Evolutionary conservation across 306 rosid species (phyloP).

Genomic region (Boehmeria nivea): DNA sequence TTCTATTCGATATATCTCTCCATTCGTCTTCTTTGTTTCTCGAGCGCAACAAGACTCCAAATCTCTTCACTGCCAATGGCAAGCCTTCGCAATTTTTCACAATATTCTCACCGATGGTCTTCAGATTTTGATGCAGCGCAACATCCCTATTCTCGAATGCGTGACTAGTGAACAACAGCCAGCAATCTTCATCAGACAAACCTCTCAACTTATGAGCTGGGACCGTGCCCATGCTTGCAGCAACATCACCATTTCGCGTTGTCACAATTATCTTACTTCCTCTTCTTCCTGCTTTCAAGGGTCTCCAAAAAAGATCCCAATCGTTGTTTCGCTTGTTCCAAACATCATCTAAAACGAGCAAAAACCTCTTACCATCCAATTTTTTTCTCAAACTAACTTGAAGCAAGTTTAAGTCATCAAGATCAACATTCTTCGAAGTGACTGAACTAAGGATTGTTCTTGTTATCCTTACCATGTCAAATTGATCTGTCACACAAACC

Average conservation of each 20-base stretch:
- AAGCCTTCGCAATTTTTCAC: constrained; percentile 38
- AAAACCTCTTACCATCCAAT: constrained; percentile 27
- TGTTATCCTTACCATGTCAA: constrained; percentile 30
- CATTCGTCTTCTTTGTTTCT: constrained; percentile 31
- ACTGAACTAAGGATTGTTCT: constrained; percentile 33
- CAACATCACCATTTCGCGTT: constrained; percentile 35
- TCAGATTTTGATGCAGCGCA: constrained; percentile 11
- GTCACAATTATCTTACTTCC: constrained; percentile 52
- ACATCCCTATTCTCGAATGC: constrained; percentile 27
- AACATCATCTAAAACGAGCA: constrained; percentile 44
- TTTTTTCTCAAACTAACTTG: constrained; percentile 36
- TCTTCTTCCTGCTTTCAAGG: constrained; percentile 25
- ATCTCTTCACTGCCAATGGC: constrained; percentile 39
- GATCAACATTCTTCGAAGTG: constrained; percentile 13
- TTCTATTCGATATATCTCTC: constrained; percentile 28
- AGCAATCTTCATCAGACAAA: constrained; percentile 32
- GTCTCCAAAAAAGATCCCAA: constrained; percentile 40
- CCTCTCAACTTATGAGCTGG: constrained; percentile 21
- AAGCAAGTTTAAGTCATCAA: constrained; percentile 40
- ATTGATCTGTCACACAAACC: constrained; percentile 30
- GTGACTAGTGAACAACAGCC: constrained; percentile 34
- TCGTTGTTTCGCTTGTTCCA: constrained; percentile 34
- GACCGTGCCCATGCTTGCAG: constrained; percentile 30
- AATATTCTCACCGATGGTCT: constrained; percentile 30
- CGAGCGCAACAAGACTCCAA: constrained; percentile 34